Evolutionary conservation across 179 eudicot species (phyloP).

Genomic region (Silene noctiflora): DNA sequence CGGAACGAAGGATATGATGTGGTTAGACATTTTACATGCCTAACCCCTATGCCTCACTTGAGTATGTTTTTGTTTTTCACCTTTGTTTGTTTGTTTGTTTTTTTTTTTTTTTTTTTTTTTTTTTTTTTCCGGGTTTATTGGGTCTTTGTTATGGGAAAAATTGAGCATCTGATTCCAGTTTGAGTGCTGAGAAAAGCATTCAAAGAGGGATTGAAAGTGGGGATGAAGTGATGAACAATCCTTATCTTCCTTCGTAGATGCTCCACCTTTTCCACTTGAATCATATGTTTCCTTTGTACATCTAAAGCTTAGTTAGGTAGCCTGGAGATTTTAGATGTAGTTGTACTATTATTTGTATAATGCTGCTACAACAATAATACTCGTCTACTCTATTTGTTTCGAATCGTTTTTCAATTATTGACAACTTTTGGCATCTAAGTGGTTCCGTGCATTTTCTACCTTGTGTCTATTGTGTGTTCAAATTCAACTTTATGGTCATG

Average conservation of each 20-base stretch:
- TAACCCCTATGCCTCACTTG: too few species aligned
- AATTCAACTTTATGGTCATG: too few species aligned
- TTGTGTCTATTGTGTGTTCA: too few species aligned
- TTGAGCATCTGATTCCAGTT: slow-evolving; percentile 26
- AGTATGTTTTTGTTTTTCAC: neutral
- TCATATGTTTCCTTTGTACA: slow-evolving; percentile 13
- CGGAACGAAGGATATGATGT: slow-evolving; percentile 5
- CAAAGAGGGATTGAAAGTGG: slow-evolving; percentile 3
- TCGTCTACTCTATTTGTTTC: neutral
- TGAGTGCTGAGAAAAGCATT: slow-evolving; percentile 20
- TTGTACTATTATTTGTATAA: slow-evolving; percentile 8
- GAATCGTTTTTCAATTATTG: neutral
- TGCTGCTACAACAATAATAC: neutral
- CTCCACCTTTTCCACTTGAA: slow-evolving; percentile 18
- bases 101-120: too few species aligned
- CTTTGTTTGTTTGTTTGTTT: too few species aligned
- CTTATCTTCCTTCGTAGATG: slow-evolving; percentile 19
- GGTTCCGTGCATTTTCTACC: too few species aligned
- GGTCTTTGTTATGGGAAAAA: slow-evolving; percentile 17
- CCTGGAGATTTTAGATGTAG: slow-evolving; percentile 22
- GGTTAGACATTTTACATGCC: too few species aligned
- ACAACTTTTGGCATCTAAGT: slow-evolving; percentile 8
- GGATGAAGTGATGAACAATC: too few species aligned
- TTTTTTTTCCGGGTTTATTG: slow-evolving; percentile 11
- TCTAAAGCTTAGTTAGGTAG: slow-evolving; percentile 29